Evolutionary conservation across 345 rosid species (phyloP).

Genomic region (Hevea brasiliensis): DNA sequence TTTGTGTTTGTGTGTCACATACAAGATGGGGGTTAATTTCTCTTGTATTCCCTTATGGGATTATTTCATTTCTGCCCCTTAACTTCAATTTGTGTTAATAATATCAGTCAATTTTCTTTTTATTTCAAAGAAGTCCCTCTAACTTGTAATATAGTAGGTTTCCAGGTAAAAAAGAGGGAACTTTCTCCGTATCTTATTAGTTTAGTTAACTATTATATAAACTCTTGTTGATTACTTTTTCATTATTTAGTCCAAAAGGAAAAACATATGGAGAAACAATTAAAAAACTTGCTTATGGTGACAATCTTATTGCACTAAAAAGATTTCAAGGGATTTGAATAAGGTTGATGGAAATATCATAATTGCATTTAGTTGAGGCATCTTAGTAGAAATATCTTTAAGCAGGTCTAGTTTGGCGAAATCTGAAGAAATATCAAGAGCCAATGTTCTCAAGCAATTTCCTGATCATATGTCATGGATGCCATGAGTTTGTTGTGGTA

Average conservation of each 20-base stretch:
- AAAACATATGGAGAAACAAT: neutral
- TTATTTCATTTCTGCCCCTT: slow-evolving; percentile 9
- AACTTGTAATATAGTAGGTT: no score
- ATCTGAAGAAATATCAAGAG: no score
- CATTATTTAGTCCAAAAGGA: neutral
- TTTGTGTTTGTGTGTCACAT: neutral
- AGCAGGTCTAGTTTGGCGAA: neutral
- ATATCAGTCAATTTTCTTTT: no score
- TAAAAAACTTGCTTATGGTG: neutral
- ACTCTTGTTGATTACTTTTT: neutral
- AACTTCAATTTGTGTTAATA: neutral
- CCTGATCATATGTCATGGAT: neutral
- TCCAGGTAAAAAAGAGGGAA: no score
- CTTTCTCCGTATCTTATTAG: neutral
- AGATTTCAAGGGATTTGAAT: neutral
- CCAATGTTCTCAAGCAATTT: neutral
- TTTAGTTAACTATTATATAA: neutral
- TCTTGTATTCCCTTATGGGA: no score
- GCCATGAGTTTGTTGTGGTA: neutral
- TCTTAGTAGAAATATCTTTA: neutral
- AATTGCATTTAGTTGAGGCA: neutral
- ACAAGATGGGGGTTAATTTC: no score
- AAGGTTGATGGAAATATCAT: neutral
- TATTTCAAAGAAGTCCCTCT: no score
- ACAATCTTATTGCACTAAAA: neutral